phyloP scores from a whole-genome alignment of 2,329 filamentous ascomycete species.

The Xylaria sp. region DNA sequence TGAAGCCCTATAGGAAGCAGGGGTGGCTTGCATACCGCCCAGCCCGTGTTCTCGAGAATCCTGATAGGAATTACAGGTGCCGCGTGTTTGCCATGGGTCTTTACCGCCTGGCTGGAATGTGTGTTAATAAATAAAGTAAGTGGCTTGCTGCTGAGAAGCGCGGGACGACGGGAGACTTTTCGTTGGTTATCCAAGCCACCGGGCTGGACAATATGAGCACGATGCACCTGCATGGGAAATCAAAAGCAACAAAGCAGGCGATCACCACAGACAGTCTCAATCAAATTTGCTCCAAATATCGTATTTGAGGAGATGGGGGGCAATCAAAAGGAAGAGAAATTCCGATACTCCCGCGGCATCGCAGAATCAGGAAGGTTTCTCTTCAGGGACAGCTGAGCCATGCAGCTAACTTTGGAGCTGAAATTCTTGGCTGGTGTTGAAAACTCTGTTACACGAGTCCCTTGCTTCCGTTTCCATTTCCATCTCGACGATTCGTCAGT shows the following conservation, averaged over 20 bases:
- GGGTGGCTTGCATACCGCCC: slow-evolving; percentile 38
- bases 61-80: slow-evolving; percentile 14
- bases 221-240: neutral
- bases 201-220: slow-evolving; percentile 10
- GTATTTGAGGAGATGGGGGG: neutral
- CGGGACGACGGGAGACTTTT: slow-evolving; percentile 14
- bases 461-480: slow-evolving; percentile 13
- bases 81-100: slow-evolving; percentile 7
- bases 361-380: neutral
- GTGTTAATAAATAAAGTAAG: slow-evolving; percentile 11
- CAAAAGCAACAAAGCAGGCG: slow-evolving; percentile 4
- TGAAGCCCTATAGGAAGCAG: slow-evolving; percentile 8
- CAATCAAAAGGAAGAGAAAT: neutral
- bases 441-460: slow-evolving; percentile 4
- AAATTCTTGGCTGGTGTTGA: slow-evolving; percentile 17
- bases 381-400: neutral
- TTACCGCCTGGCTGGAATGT: slow-evolving; percentile 24
- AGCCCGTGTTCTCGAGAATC: slow-evolving; percentile 11
- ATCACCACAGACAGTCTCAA: slow-evolving; percentile 3
- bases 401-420: slow-evolving; percentile 17
- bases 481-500: slow-evolving; percentile 7
- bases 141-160: slow-evolving; percentile 33
- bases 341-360: neutral
- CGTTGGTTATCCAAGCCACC: slow-evolving; percentile 30
- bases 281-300: slow-evolving; percentile 1